Conservation (phyloP, 306 rosid genomes). For the Glycine soja region DNA sequence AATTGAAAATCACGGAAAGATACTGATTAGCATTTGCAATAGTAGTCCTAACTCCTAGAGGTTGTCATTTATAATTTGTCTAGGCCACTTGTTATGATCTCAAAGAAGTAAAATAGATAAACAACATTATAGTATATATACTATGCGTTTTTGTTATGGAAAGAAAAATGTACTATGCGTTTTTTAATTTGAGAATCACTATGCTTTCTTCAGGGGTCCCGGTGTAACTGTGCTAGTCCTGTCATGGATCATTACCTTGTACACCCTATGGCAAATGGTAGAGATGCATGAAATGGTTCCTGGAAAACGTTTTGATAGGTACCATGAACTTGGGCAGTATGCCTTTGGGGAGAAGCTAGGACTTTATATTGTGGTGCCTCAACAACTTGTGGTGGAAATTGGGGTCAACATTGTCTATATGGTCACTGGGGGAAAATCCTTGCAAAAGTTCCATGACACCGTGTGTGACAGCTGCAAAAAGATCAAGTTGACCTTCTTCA, state of each 20-base stretch:
- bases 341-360: constrained; percentile 84
- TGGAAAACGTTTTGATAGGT: constrained; percentile 74
- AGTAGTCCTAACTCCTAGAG: neutral
- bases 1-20: neutral
- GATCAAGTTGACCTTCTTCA: constrained; percentile 68
- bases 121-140: too few relatives aligned
- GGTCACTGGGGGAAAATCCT: constrained; percentile 79
- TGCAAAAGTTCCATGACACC: constrained; percentile 63
- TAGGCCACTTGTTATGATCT: neutral
- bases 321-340: constrained; percentile 80
- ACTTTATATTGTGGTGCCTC: constrained; percentile 82
- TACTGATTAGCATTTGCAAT: neutral
- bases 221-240: constrained; percentile 61
- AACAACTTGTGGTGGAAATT: constrained; percentile 67
- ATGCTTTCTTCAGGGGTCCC: constrained; percentile 65
- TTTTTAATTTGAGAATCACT: neutral
- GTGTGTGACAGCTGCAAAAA: constrained; percentile 52
- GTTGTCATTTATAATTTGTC: neutral
- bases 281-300: constrained; percentile 91
- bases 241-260: constrained; percentile 72
- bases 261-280: constrained; percentile 87
- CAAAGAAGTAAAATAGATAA: neutral
- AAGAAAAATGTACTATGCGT: neutral
- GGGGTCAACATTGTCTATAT: constrained; percentile 74
- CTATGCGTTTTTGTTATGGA: too few relatives aligned